Conservation (phyloP, 2,329 filamentous ascomycete genomes). For the Neonectria punicea region DNA sequence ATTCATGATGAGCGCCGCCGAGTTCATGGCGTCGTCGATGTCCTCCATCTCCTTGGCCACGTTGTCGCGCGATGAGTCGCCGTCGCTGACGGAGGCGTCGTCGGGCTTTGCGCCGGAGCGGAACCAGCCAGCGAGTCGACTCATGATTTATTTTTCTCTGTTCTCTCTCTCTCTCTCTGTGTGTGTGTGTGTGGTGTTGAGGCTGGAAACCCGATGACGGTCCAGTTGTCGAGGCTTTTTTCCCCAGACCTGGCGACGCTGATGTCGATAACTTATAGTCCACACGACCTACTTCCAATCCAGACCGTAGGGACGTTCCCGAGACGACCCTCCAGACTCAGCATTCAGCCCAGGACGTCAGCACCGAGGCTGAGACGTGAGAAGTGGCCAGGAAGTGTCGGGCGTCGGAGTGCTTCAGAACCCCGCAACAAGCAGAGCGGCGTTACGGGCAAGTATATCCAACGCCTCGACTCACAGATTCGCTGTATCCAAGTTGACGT, state of each 20-base stretch:
- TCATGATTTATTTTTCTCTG: constrained; percentile 48
- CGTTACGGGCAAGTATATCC: not conserved
- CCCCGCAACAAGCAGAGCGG: not conserved
- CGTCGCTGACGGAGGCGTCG: constrained; percentile 47
- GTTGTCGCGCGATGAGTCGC: constrained; percentile 39
- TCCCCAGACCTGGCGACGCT: not conserved
- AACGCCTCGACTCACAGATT: not conserved
- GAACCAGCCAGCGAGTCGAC: constrained; percentile 63
- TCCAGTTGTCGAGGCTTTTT: not conserved
- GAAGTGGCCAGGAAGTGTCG: not conserved
- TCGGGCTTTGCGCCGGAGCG: constrained; percentile 54
- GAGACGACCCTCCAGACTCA: not conserved
- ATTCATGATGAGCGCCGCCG: constrained; percentile 81
- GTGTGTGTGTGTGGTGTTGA: not conserved
- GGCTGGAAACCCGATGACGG: not conserved
- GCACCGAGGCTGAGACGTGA: not conserved
- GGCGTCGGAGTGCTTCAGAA: not conserved
- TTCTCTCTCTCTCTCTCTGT: too few relatives aligned
- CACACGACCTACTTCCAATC: not conserved
- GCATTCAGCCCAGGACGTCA: too few relatives aligned
- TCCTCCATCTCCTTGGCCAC: constrained; percentile 61
- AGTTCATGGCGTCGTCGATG: constrained; percentile 69
- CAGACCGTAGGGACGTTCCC: not conserved
- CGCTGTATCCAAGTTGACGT: not conserved
- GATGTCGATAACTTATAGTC: not conserved